Percentiles rank a stretch among this genome's conserved stretches.
phyloP scores from a whole-genome alignment of 257 asterid species.

The Avicennia marina region DNA sequence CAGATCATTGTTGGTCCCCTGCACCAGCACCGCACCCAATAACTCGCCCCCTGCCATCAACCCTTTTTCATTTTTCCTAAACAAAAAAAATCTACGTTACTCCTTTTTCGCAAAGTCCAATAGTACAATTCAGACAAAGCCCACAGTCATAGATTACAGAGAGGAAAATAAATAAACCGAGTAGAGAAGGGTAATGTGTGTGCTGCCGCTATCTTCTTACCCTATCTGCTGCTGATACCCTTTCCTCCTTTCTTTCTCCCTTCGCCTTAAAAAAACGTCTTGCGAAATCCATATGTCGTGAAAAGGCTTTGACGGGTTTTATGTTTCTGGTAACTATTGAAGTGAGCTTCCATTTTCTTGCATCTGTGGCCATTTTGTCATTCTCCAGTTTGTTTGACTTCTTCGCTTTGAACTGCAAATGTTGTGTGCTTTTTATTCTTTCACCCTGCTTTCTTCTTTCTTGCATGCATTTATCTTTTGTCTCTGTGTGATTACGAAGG shows the following conservation, averaged over 20 bases:
- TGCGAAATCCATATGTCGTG: constrained; percentile 34
- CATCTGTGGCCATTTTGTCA: constrained; percentile 1
- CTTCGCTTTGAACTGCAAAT: constrained; percentile 6
- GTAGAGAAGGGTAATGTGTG: neutral
- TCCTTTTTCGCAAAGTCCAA: constrained; percentile 14
- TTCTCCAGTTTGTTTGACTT: neutral
- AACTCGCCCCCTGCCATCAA: neutral
- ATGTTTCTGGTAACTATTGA: constrained; percentile 14
- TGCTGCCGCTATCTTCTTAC: constrained; percentile 37
- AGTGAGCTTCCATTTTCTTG: constrained; percentile 11
- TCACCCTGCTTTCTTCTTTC: neutral
- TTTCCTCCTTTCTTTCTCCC: neutral
- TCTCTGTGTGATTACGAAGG: neutral
- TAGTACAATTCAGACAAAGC: constrained; percentile 25
- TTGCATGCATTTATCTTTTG: neutral
- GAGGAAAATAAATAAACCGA: neutral
- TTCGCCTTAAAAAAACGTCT: constrained; percentile 3
- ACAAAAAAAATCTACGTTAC: constrained; percentile 18
- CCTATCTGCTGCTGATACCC: constrained; percentile 30
- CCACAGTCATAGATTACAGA: constrained; percentile 7
- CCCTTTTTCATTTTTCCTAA: constrained; percentile 8
- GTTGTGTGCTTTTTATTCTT: neutral
- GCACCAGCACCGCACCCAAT: constrained; percentile 28
- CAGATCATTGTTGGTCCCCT: constrained; percentile 20
- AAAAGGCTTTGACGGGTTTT: constrained; percentile 28